Conservation (phyloP, 2,329 filamentous ascomycete species). For the Aureobasidium sp. region DNA sequence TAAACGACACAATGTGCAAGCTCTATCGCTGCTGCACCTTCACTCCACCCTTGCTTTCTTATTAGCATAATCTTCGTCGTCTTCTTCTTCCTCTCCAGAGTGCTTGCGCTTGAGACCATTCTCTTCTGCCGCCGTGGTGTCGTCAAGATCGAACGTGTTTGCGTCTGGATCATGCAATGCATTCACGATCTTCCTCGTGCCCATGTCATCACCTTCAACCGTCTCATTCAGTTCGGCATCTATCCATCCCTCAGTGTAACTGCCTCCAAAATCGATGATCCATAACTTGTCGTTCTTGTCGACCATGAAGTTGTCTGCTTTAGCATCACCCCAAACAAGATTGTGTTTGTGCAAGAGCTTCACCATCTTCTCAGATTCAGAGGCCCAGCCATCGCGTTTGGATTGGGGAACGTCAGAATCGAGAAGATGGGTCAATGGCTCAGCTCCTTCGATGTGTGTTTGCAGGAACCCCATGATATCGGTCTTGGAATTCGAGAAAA, state of each 20-base stretch:
- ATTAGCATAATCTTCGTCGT: not conserved
- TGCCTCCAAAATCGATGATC: constrained; percentile 9
- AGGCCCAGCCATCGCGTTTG: constrained; percentile 25
- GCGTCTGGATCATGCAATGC: constrained; percentile 22
- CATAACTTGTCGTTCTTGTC: not conserved
- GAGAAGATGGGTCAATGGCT: constrained; percentile 25
- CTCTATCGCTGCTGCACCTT: too few species aligned
- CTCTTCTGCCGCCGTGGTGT: constrained; percentile 4
- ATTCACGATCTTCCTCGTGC: constrained; percentile 22
- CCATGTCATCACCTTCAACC: constrained; percentile 16
- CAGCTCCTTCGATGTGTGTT: constrained; percentile 23
- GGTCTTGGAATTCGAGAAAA: constrained; percentile 11
- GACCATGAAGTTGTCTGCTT: constrained; percentile 33
- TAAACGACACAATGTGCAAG: too few species aligned
- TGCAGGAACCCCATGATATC: constrained; percentile 27
- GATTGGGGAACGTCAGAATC: constrained; percentile 22
- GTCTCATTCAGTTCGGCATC: constrained; percentile 4
- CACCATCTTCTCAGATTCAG: constrained; percentile 16
- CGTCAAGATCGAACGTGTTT: constrained; percentile 19
- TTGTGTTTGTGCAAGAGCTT: constrained; percentile 21
- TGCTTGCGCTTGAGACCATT: not conserved
- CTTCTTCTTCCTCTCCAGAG: not conserved
- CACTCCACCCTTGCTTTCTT: not conserved
- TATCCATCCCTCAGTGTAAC: not conserved
- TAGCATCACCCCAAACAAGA: constrained; percentile 32